Evolutionary conservation across 2,329 filamentous ascomycete species (phyloP), one percentile per base, ranked within the genome.

Genomic region (Colletotrichum shisoi): DNA sequence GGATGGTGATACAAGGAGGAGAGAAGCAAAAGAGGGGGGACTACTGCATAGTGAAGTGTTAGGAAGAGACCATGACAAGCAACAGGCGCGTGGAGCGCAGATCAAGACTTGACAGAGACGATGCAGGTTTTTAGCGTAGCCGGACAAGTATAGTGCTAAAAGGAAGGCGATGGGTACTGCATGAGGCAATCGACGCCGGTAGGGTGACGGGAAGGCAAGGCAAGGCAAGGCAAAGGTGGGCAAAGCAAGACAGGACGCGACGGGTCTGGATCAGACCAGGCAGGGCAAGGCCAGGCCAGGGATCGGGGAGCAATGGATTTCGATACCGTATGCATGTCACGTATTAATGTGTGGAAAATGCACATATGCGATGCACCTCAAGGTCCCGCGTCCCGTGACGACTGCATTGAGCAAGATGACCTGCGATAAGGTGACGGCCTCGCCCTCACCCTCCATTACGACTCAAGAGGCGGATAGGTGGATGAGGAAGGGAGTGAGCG

Each of bases 71-170:
- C 15, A 58, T 24, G 53, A 53, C 60, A 63, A 67, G 60, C 60
- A 63, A 63, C 64, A 67, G 57, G 64, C 61, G 61, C 64, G 61
- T 56, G 60, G 54, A 67, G 64, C 64, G 64, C 64, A 39, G 64
- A 67, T 64, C 64, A 61, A 64, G 64, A 67, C 64, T 58, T 42
- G 19, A 42, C 57, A 49, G 51, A 54, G 40, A 67, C 54, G 64
- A 67, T 67, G 64, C 39, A 31, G 56, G 58, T 64, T 56, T 34
- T 67, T 67, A 67, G 64, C 64, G 61, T 59, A 53, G 64, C 57
- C 15, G 39, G 63, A 57, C 52, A 67, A 62, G 59, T 57, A 57
- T 52, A 67, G n/a, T 48, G 63, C 58, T 62, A 62, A 57, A 42
- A 34, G 59, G 53, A 42, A 34, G 59, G 53, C 52, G 59, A 67